A percentile compares a stretch with the other conserved stretches of the same genome.
phyloP scores from a whole-genome alignment of 148 eudicot species.

The Rhododendron ovatum region DNA sequence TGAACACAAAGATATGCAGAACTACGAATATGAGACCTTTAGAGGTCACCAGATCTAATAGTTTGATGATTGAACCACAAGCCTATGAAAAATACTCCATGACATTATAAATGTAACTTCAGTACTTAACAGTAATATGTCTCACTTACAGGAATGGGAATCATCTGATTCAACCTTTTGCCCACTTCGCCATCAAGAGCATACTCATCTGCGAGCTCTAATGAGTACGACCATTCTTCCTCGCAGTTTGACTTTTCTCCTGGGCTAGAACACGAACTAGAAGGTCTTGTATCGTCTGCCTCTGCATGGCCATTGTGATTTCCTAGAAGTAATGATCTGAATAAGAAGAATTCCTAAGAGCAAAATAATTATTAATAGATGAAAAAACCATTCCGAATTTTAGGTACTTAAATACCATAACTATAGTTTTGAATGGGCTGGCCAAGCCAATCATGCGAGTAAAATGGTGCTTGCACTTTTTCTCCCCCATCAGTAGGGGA shows the following conservation, averaged over 20 bases:
- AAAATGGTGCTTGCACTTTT: conserved; percentile 34
- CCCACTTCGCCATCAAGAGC: conserved; percentile 75
- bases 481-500: conserved; percentile 24
- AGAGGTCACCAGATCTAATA: not conserved
- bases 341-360: not conserved
- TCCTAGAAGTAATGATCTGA: conserved; percentile 28
- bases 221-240: conserved; percentile 51
- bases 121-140: not conserved
- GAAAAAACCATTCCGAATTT: not conserved
- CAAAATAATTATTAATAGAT: not conserved
- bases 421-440: conserved; percentile 33
- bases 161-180: conserved; percentile 67
- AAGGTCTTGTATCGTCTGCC: conserved; percentile 40
- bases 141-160: conserved; percentile 58
- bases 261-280: conserved; percentile 67
- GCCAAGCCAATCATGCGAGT: conserved; percentile 41
- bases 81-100: conserved; percentile 9
- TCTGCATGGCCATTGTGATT: conserved; percentile 36
- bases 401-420: conserved; percentile 24
- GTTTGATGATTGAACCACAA: not conserved
- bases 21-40: not conserved
- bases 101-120: conserved; percentile 11
- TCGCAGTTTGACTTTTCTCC: conserved; percentile 45
- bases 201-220: conserved; percentile 64
- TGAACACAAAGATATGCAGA: not conserved